Percentiles rank a stretch among this genome's conserved stretches.
These are phyloP conservation scores for Geranium brycei DNA, from an alignment of 345 rosid species.

Conservation along the genomic window DNA sequence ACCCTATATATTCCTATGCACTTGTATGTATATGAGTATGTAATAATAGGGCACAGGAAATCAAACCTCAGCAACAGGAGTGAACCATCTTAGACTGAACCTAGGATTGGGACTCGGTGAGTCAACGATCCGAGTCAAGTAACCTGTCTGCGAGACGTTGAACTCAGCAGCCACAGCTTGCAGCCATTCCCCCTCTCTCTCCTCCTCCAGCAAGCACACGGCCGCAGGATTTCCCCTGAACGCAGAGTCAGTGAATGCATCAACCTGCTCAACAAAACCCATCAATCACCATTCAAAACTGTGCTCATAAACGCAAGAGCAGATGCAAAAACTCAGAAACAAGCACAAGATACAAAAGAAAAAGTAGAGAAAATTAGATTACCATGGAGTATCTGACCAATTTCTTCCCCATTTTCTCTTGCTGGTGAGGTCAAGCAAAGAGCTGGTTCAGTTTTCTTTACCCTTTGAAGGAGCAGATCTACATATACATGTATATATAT, in stretches of 20 bases:
- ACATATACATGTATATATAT: too few species aligned
- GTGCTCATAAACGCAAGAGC: too few species aligned
- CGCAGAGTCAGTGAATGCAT: slow-evolving; percentile 5
- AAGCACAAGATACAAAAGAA: background rate
- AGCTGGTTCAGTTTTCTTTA: too few species aligned
- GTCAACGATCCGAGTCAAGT: slow-evolving; percentile 21
- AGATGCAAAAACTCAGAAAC: background rate
- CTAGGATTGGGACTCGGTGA: slow-evolving; percentile 19
- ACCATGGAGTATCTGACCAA: slow-evolving; percentile 3
- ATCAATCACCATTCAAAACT: too few species aligned
- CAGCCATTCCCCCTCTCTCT: background rate
- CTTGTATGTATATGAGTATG: too few species aligned
- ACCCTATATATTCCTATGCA: too few species aligned
- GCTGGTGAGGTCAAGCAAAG: too few species aligned
- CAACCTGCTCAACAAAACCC: background rate
- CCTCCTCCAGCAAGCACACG: slow-evolving; percentile 6
- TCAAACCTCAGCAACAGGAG: slow-evolving; percentile 33
- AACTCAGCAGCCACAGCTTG: slow-evolving; percentile 33
- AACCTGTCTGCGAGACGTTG: slow-evolving; percentile 37
- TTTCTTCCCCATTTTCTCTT: background rate
- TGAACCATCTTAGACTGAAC: slow-evolving; percentile 60
- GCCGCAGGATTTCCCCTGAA: slow-evolving; percentile 7
- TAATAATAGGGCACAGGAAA: too few species aligned
- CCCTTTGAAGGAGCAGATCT: too few species aligned
- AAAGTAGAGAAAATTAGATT: background rate